phyloP scores from a whole-genome alignment of 306 rosid species.

The Fragaria ananassa region DNA sequence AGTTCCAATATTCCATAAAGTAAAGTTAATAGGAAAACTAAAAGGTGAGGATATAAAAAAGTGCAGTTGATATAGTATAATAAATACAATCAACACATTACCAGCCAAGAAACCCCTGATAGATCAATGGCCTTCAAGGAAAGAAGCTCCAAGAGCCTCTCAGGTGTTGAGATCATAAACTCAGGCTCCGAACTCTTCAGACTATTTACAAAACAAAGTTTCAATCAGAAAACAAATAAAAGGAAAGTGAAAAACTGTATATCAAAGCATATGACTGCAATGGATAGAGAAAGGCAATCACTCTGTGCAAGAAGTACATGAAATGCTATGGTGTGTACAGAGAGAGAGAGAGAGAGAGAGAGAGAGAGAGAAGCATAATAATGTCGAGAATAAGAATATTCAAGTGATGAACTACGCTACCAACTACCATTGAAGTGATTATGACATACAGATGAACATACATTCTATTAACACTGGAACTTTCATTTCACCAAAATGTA shows the following conservation, averaged over 20 bases:
- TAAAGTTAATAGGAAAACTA: neutral
- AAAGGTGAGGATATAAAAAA: neutral
- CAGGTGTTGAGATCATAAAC: constrained; percentile 88
- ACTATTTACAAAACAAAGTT: constrained; percentile 43
- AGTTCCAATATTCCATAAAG: neutral
- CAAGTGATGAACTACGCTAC: neutral
- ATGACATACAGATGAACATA: neutral
- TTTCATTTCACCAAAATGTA: neutral
- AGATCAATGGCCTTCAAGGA: constrained; percentile 77
- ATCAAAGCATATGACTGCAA: neutral
- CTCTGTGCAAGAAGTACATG: neutral
- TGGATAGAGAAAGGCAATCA: neutral
- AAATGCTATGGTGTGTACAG: neutral
- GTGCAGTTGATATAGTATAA: neutral
- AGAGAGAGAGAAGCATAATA: neutral
- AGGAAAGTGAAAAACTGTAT: neutral
- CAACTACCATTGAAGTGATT: neutral
- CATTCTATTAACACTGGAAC: neutral
- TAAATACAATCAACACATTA: constrained; percentile 21
- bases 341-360: neutral
- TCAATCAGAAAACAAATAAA: constrained; percentile 22
- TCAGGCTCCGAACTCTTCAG: constrained; percentile 89
- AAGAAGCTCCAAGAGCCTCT: constrained; percentile 88
- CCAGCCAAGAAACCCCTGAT: constrained; percentile 81
- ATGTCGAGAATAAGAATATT: neutral